A percentile compares a stretch with the other conserved stretches of the same genome.
Evolutionary conservation across 225 moss, liverwort and hornwort genomes (phyloP).

Genomic region (Pseudoscleropodium purum): DNA sequence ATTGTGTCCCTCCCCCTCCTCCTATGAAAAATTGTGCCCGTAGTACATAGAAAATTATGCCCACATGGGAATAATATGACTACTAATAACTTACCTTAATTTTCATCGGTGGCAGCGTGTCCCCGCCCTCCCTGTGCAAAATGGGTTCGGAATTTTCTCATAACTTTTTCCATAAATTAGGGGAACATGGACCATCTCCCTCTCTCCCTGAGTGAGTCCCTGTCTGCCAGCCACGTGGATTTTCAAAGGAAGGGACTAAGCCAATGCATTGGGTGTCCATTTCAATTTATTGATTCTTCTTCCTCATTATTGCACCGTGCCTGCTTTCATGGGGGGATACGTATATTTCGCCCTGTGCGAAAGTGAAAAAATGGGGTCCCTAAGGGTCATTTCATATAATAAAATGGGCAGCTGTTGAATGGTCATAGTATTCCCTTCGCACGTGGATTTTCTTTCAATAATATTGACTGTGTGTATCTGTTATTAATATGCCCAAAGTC

Average conservation of each 20-base stretch:
- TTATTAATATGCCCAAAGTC: no score
- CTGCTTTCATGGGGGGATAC: background rate
- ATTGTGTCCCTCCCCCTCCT: no score
- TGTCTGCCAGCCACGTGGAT: constrained; percentile 51
- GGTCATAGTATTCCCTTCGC: background rate
- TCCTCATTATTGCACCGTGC: background rate
- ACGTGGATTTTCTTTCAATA: background rate
- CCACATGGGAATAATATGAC: no score
- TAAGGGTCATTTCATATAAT: background rate
- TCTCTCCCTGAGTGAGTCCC: background rate
- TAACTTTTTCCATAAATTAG: background rate
- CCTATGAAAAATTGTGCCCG: background rate
- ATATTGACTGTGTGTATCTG: background rate
- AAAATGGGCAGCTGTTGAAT: background rate
- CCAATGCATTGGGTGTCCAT: constrained; percentile 27
- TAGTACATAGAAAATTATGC: background rate
- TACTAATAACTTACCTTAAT: no score
- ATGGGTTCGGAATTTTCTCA: no score
- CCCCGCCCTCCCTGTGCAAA: background rate
- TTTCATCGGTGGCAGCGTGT: background rate
- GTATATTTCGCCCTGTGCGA: background rate
- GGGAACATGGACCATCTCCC: no score
- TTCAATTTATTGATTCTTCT: background rate
- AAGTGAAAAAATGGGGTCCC: background rate
- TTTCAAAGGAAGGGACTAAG: constrained; percentile 43